A percentile compares a stretch with the other conserved stretches of the same genome.
phyloP scores from a whole-genome alignment of 441 rosid genomes.

The Theobroma grandiflorum region DNA sequence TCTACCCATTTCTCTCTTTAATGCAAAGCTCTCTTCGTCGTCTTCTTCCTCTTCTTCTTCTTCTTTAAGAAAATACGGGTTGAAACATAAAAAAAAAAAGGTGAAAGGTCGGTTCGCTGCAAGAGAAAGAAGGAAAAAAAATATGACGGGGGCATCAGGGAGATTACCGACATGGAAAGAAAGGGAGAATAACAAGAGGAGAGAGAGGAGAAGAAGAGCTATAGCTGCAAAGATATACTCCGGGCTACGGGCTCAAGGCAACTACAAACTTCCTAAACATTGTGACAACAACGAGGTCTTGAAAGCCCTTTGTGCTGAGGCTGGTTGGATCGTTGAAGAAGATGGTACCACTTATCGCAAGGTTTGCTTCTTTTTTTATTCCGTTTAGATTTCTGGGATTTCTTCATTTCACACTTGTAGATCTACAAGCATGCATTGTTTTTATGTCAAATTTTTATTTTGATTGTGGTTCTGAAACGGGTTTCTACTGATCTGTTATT shows the following conservation, averaged over 20 bases:
- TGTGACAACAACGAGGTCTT: conserved; percentile 84
- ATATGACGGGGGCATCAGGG: conserved; percentile 46
- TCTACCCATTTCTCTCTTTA: no score
- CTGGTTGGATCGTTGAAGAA: conserved; percentile 83
- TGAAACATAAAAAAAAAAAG: neutral
- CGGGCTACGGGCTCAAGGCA: conserved; percentile 79
- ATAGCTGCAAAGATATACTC: conserved; percentile 79
- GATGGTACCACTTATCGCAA: conserved; percentile 81
- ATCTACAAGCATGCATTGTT: neutral
- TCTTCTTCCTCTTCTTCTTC: neutral
- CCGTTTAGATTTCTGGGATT: neutral
- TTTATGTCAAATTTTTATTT: conserved; percentile 16
- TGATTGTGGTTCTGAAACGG: neutral
- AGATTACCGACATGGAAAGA: conserved; percentile 78
- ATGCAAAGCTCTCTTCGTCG: neutral
- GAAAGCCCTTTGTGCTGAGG: conserved; percentile 78
- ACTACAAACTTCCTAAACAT: conserved; percentile 76
- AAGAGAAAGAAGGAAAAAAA: neutral
- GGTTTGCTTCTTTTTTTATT: conserved; percentile 36
- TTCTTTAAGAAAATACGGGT: neutral
- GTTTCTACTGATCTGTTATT: conserved; percentile 14
- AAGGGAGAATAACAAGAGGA: conserved; percentile 76
- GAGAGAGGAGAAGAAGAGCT: conserved; percentile 79
- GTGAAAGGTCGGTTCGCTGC: neutral
- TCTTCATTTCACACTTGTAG: neutral